Conservation (phyloP, 169 alveolate species). For the Plasmodium gonderi region DNA sequence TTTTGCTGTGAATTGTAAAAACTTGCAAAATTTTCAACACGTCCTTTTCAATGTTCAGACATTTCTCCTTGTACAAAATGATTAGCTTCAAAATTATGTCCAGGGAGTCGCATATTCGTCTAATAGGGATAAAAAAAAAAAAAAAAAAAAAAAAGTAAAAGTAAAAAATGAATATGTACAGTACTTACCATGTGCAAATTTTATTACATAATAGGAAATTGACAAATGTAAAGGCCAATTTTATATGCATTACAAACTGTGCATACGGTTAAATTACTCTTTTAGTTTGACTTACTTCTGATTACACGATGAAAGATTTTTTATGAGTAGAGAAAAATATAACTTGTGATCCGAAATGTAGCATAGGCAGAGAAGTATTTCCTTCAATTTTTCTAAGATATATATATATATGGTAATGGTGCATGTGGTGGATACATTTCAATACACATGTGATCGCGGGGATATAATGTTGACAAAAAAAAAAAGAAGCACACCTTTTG, state of each 20-base stretch:
- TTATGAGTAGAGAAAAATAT: constrained; percentile 43
- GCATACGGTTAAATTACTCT: not conserved
- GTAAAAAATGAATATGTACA: not conserved
- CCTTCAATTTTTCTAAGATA: constrained; percentile 38
- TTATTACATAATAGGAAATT: no score
- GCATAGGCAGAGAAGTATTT: constrained; percentile 53
- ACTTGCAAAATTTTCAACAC: constrained; percentile 56
- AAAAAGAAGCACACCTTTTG: not conserved
- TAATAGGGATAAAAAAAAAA: not conserved
- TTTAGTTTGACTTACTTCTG: constrained; percentile 15
- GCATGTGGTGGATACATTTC: not conserved
- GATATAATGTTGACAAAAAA: not conserved
- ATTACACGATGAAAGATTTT: constrained; percentile 11
- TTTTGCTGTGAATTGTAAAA: constrained; percentile 65
- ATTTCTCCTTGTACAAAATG: constrained; percentile 57
- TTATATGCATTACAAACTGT: not conserved
- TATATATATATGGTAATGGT: not conserved
- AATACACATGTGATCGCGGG: not conserved
- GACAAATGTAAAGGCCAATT: no score
- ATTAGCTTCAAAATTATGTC: constrained; percentile 43
- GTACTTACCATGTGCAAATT: not conserved
- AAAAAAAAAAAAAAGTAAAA: not conserved
- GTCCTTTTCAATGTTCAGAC: constrained; percentile 61
- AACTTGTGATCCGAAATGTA: constrained; percentile 41
- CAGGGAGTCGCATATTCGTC: constrained; percentile 42